A percentile compares a stretch with the other conserved stretches of the same genome.
These are phyloP conservation scores for Amoeboaphelidium protococcarum DNA, from an alignment of 371 early-diverging fungal species.

Conservation along the genomic window DNA sequence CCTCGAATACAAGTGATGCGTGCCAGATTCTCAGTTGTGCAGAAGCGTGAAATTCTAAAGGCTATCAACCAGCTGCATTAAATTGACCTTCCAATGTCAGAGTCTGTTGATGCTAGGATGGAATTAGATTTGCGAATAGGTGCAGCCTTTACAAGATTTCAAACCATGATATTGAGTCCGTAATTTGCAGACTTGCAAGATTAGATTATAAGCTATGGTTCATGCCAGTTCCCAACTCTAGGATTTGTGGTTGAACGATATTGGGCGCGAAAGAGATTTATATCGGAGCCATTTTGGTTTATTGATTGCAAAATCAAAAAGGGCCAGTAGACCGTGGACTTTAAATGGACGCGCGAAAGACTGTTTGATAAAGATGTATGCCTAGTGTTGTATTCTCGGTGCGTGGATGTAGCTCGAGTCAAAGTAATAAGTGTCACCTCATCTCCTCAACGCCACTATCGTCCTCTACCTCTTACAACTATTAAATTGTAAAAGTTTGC, in stretches of 20 bases:
- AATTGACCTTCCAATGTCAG: constrained; percentile 41
- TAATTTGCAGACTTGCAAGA: constrained; percentile 20
- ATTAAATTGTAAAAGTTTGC: constrained; percentile 80
- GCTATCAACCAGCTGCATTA: constrained; percentile 46
- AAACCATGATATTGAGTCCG: constrained; percentile 38
- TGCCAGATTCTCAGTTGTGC: constrained; percentile 13
- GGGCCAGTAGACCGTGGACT: too few species aligned
- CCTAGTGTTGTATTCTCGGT: constrained; percentile 38
- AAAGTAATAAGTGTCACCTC: constrained; percentile 11
- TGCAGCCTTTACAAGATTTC: constrained; percentile 83
- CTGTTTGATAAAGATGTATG: constrained; percentile 49
- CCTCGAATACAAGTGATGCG: not conserved
- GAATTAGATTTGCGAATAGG: constrained; percentile 97
- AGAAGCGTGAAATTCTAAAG: constrained; percentile 36
- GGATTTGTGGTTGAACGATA: constrained; percentile 42
- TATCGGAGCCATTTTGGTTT: constrained; percentile 76
- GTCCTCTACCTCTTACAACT: constrained; percentile 79
- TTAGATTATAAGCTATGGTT: constrained; percentile 67
- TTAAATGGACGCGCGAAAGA: constrained; percentile 41
- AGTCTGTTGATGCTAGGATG: constrained; percentile 70
- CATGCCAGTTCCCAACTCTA: constrained; percentile 22
- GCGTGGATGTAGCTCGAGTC: constrained; percentile 28
- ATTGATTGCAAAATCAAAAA: constrained; percentile 33
- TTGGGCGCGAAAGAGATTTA: constrained; percentile 43
- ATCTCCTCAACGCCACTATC: not conserved